Evolutionary conservation across 1,284 basidiomycete species (phyloP), one percentile per base, ranked within the genome.

Genomic region (Inonotus obliquus): DNA sequence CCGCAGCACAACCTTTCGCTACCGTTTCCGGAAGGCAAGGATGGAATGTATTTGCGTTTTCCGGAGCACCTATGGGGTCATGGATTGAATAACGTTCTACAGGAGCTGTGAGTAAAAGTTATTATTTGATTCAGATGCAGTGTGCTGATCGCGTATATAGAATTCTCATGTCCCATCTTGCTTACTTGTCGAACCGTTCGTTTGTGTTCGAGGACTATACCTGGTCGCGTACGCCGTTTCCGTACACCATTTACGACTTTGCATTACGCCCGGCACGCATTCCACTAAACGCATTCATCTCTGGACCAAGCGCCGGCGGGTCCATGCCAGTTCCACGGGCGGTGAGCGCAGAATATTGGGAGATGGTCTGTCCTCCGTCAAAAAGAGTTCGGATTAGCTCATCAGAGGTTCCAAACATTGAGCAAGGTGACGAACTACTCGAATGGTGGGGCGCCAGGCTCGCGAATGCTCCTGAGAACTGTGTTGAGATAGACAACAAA

Each of bases 281-380:
- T 23, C 67, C 66, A 17, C 60, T 68, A 11, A 67, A 64, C 53
- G 65, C 64, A n/a, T 68, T 68, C 51, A 67, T 68, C 45, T 60
- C 61, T 73, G 78, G 78, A 17, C 73, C 78, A 0, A 73, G 75
- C 49, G 77, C 74, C 0, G 78, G 78, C 11, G 76, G 71, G 4
- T 55, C 67, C 17, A 74, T 75, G 68, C 69, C 72, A 5, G 51
- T 65, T 0, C 77, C 77, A 11, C 71, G 72, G 7, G 69, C 76
- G 5, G 73, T 80, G 10, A 69, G 68, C 14, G 68, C 68, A 37
- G 67, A 68, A 9, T 74, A 74, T 65, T 80, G 74, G 65, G 66
- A 74, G 29, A 65, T 69, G 61, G 72, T 77, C 2, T 80, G 78
- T 61, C 74, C 74, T 1, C 65, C 48, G 68, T 70, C 45, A 53